Evolutionary conservation across 306 rosid species (phyloP), one percentile per base, ranked within the genome.

Genomic region (Quercus bicolor): DNA sequence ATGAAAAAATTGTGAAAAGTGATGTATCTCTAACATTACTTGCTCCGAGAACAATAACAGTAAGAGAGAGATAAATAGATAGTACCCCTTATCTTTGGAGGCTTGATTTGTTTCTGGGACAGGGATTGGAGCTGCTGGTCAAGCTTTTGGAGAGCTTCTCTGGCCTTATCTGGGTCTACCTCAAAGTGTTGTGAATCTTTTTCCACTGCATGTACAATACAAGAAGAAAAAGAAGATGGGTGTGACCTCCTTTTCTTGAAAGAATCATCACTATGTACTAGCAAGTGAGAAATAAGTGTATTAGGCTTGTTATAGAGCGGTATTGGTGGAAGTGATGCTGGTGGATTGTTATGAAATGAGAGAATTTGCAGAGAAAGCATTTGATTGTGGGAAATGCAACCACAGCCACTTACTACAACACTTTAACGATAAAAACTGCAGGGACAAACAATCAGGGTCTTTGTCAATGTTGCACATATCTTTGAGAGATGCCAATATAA

Each of bases 151-250:
- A 94, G 97, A 56, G 97, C 91, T 82, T 94, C 93, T 75, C 91
- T 87, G 33, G 97, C 98, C 83, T 94, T 89, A 3, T 89, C 93
- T 62, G 86, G 87, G 84, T 94, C 97, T 20, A 94, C 61, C 83
- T 94, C 97, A 86, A 86, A 91, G 26, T 88, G 84, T 52, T 82
- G 82, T 34, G 96, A 88, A 78, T 90, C 94, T 64, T 78, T 87
- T 78, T 89, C 89, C 24, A 48, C 75, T n/a, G 92, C 88, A 65
- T 45, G 81, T 75, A 86, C 86, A 70, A 60, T 69, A 24, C 61
- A 62, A 18, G 69, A 62, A 31, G 56, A 76, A 15, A 29, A 77
- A 75, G 71, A 81, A 52, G 70, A 43, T 12, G 87, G 79, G 28
- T 71, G 55, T 60, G 21, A 68, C 6, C 71, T 87, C 21, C 45